These are phyloP conservation scores for Solanum lycopersicoides DNA, from an alignment of 257 asterid genomes.

Conservation along the genomic window DNA sequence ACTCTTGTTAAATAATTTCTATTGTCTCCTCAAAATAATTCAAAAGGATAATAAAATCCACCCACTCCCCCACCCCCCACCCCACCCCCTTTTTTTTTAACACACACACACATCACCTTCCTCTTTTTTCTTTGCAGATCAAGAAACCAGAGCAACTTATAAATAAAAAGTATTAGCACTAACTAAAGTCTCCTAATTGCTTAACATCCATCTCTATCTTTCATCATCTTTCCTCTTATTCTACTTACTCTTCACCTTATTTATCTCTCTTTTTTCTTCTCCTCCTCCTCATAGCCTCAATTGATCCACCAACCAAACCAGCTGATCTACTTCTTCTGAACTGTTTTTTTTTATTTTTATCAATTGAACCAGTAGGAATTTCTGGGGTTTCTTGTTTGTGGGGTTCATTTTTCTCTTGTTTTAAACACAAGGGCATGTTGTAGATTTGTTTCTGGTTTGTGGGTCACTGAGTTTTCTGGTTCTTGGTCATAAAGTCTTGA, in stretches of 20 bases:
- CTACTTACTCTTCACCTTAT: not conserved
- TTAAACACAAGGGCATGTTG: not conserved
- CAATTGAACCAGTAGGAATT: not conserved
- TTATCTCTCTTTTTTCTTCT: not conserved
- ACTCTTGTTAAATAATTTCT: not conserved
- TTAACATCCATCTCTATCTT: not conserved
- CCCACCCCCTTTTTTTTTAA: rapidly evolving
- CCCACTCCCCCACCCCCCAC: rapidly evolving
- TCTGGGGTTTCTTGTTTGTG: slow-evolving; percentile 9
- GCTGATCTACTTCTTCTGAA: not conserved
- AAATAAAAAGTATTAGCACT: not conserved
- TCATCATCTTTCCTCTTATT: not conserved
- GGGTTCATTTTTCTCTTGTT: slow-evolving; percentile 9
- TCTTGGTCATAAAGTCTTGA: not conserved
- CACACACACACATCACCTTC: not conserved
- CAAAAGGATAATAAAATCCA: not conserved
- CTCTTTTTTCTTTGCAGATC: not conserved
- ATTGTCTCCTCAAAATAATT: not conserved
- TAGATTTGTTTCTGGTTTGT: not conserved
- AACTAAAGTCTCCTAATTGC: not conserved
- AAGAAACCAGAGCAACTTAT: not conserved
- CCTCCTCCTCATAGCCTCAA: not conserved
- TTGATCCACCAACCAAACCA: not conserved
- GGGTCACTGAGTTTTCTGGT: not conserved
- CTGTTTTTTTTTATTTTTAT: not conserved